A percentile compares a stretch with the other conserved stretches of the same genome.
Conservation (phyloP, 257 asterid genomes). For the Gentiana macrophylla region DNA sequence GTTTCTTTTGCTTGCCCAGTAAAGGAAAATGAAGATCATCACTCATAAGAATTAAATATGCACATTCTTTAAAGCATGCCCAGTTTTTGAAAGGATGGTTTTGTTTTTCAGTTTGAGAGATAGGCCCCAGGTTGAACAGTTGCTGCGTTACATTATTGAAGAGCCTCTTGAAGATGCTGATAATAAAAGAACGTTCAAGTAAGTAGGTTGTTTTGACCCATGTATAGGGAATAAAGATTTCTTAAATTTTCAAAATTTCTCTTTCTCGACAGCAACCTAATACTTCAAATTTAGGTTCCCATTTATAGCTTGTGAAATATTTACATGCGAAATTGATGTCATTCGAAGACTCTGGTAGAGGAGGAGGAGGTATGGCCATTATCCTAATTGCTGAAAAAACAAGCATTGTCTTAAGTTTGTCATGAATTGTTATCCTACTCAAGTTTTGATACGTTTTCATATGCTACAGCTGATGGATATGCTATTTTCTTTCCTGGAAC, state of each 20-base stretch:
- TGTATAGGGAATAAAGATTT: neutral
- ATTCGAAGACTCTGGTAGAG: constrained; percentile 89
- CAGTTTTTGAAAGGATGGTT: neutral
- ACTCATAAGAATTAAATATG: too few relatives aligned
- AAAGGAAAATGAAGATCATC: too few relatives aligned
- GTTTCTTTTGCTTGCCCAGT: neutral
- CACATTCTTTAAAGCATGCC: too few relatives aligned
- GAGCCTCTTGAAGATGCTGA: constrained; percentile 89
- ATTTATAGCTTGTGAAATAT: constrained; percentile 89
- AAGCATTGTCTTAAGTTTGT: neutral
- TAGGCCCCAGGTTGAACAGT: constrained; percentile 78
- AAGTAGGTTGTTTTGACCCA: constrained; percentile 46
- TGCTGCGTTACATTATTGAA: constrained; percentile 69
- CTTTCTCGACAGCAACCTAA: neutral
- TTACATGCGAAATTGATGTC: constrained; percentile 95
- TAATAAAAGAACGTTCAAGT: constrained; percentile 79
- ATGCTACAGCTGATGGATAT: constrained; percentile 79
- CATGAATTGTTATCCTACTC: constrained; percentile 6
- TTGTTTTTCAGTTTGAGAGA: constrained; percentile 76
- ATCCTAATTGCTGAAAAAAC: constrained; percentile 10
- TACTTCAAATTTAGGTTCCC: constrained; percentile 60
- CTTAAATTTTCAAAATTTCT: neutral
- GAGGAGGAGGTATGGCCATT: constrained; percentile 63
- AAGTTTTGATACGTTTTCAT: constrained; percentile 11
- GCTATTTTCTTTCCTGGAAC: constrained; percentile 93